Conservation (phyloP, 1,284 basidiomycete species). For the Leccinum fuscescens region DNA sequence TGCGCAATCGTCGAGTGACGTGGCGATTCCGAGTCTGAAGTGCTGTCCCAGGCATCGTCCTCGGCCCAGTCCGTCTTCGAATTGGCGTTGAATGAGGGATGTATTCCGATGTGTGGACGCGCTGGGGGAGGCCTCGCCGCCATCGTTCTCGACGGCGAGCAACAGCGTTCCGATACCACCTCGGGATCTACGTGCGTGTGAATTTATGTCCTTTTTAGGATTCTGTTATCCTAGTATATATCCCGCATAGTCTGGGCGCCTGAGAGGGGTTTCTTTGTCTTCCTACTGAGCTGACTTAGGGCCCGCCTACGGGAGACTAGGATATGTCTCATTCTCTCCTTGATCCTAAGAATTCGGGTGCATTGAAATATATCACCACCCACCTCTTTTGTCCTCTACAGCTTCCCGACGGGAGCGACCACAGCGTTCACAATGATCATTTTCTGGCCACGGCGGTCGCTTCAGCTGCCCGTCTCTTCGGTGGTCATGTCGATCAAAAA, state of each 20-base stretch:
- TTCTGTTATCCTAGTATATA: not conserved
- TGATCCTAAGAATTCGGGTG: not conserved
- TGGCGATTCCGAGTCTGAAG: constrained; percentile 77
- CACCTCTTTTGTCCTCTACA: not conserved
- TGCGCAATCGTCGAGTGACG: constrained; percentile 47
- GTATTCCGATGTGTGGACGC: constrained; percentile 70
- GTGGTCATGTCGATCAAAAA: not conserved
- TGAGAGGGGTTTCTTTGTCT: too few species aligned
- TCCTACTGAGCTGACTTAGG: too few species aligned
- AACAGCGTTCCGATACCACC: not conserved
- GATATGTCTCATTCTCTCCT: not conserved
- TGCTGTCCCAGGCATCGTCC: constrained; percentile 89
- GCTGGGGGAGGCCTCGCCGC: constrained; percentile 69
- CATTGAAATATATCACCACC: not conserved
- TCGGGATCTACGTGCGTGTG: constrained; percentile 10
- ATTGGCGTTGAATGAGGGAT: constrained; percentile 51
- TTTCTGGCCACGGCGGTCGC: not conserved
- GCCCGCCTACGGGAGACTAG: too few species aligned
- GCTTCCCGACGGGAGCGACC: not conserved
- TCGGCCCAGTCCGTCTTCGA: constrained; percentile 65
- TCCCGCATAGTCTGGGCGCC: too few species aligned
- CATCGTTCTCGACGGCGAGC: constrained; percentile 42
- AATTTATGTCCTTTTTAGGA: constrained; percentile 5
- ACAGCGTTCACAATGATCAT: not conserved
- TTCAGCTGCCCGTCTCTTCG: not conserved